Evolutionary conservation across 1,139 yeast genomes (phyloP).

Genomic region (Magnusiomyces paraingens): DNA sequence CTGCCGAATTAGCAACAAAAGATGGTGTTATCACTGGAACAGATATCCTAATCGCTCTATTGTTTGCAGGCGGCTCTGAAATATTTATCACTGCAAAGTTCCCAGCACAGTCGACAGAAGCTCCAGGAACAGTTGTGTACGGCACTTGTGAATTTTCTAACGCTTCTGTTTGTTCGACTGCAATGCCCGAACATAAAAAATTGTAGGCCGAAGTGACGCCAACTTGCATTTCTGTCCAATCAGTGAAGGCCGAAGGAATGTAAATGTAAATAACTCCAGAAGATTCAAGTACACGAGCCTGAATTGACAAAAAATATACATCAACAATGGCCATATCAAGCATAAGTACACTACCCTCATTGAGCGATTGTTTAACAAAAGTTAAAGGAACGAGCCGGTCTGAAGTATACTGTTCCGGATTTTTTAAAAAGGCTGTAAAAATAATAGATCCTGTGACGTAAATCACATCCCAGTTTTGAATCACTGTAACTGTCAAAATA

Average conservation of each 20-base stretch:
- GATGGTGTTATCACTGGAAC: not conserved
- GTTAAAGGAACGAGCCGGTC: not conserved
- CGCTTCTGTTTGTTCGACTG: not conserved
- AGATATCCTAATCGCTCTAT: not conserved
- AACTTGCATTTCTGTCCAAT: not conserved
- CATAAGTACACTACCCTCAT: not conserved
- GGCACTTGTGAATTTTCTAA: not conserved
- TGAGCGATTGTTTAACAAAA: not conserved
- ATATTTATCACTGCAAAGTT: not conserved
- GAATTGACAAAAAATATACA: not conserved
- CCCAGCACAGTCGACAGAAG: not conserved
- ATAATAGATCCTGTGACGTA: slow-evolving; percentile 2
- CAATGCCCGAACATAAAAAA: not conserved
- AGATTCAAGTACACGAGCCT: not conserved
- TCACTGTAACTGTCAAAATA: slow-evolving; percentile 7
- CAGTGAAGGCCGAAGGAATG: not conserved
- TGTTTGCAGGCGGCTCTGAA: not conserved
- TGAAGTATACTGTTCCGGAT: slow-evolving; percentile 6
- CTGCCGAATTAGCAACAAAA: not conserved
- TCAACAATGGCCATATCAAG: not conserved
- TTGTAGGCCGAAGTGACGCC: not conserved
- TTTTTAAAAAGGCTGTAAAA: slow-evolving; percentile 2
- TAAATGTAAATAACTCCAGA: not conserved
- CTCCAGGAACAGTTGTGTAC: not conserved
- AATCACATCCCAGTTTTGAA: slow-evolving; percentile 5